A percentile compares a stretch with the other conserved stretches of the same genome.
These are phyloP conservation scores for Nyssa sinensis DNA, from an alignment of 148 eudicot species.

Conservation along the genomic window DNA sequence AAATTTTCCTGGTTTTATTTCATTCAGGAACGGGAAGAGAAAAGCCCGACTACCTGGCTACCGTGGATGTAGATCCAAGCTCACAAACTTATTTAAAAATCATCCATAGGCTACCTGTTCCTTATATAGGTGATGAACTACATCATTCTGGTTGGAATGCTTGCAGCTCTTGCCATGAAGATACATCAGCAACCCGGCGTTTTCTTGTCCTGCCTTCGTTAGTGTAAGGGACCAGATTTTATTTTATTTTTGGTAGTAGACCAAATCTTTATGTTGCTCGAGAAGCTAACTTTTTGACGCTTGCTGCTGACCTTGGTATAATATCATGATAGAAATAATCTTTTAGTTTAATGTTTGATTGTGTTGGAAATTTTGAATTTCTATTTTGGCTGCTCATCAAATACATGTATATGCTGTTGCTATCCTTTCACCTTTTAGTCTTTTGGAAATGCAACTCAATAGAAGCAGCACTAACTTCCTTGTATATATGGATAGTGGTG, in stretches of 20 bases:
- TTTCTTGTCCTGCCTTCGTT: slow-evolving; percentile 88
- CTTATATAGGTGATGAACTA: slow-evolving; percentile 80
- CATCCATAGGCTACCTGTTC: slow-evolving; percentile 82
- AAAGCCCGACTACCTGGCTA: slow-evolving; percentile 90
- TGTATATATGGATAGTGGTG: too few species aligned
- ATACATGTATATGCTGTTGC: neutral
- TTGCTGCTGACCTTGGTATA: neutral
- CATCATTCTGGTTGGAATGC: slow-evolving; percentile 99
- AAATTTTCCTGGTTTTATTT: neutral
- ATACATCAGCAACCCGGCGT: slow-evolving; percentile 67
- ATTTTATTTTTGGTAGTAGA: too few species aligned
- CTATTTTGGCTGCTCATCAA: neutral
- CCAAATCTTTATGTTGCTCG: neutral
- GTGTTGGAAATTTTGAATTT: neutral
- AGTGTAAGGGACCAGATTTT: too few species aligned
- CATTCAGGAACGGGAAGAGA: slow-evolving; percentile 73
- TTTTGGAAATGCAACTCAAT: neutral
- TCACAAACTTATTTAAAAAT: slow-evolving; percentile 78
- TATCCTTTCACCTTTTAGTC: neutral
- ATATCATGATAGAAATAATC: neutral
- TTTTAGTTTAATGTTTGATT: neutral
- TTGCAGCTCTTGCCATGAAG: slow-evolving; percentile 97
- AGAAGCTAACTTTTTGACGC: neutral
- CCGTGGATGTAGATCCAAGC: slow-evolving; percentile 84
- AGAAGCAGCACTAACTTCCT: neutral